These are phyloP conservation scores for Breynia disticha DNA, from an alignment of 441 rosid genomes.

Conservation along the genomic window DNA sequence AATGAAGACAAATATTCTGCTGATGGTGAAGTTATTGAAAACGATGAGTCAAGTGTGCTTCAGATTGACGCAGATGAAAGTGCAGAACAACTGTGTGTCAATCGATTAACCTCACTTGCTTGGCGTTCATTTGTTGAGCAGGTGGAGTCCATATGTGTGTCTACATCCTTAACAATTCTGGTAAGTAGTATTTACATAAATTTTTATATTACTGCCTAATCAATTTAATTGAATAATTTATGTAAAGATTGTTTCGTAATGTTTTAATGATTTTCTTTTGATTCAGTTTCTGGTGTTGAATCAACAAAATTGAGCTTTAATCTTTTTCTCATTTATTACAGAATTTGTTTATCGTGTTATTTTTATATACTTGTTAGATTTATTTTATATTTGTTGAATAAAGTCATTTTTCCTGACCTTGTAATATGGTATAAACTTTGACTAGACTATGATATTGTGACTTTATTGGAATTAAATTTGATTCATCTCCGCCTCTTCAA, in stretches of 20 bases:
- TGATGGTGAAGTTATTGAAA: constrained; percentile 15
- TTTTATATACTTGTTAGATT: too few relatives aligned
- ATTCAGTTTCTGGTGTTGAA: too few relatives aligned
- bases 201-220: neutral
- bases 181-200: constrained; percentile 27
- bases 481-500: neutral
- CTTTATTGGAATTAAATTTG: neutral
- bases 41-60: constrained; percentile 14
- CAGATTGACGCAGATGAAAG: constrained; percentile 22
- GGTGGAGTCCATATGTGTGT: constrained; percentile 64
- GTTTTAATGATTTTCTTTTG: too few relatives aligned
- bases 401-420: too few relatives aligned
- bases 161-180: constrained; percentile 80
- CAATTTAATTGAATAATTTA: too few relatives aligned
- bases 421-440: too few relatives aligned
- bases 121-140: constrained; percentile 92
- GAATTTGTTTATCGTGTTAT: too few relatives aligned
- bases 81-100: constrained; percentile 17
- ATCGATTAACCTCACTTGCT: constrained; percentile 36
- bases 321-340: too few relatives aligned
- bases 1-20: constrained; percentile 24
- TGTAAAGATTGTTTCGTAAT: too few relatives aligned
- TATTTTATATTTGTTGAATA: too few relatives aligned
- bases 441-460: too few relatives aligned
- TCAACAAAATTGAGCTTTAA: too few relatives aligned